Base-by-base conservation (phyloP, 1,139 yeast species). In the Blastobotrys serpentis region DNA sequence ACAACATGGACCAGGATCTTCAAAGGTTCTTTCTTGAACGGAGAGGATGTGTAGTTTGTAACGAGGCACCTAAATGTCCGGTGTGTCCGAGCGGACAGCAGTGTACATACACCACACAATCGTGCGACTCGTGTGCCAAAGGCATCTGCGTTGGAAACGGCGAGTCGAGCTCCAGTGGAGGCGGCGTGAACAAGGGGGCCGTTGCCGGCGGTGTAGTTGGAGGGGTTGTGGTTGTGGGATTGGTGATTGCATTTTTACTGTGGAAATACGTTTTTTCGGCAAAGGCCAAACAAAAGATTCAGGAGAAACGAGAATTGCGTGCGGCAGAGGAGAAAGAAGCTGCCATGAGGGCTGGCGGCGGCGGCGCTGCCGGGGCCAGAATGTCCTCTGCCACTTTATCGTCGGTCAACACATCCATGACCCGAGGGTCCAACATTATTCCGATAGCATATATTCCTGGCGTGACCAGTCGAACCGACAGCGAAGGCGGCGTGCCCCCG, bases 401-500 rank as follows among this genome's bases (percentile, higher is more conserved):
- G 5, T 52, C 62, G 14, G 53, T 59, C 25, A 58, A 58, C 46
- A 56, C 62, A 11, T 46, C 56, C 16, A 44, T 84, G 47, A 83
- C 92, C 6, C 79, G 85, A 56, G 95, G 94, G 3, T 85, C 95
- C 6, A 89, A 90, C 65, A 82, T 90, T 53, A 77, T 89, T 53
- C 96, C 96, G n/a, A 84, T 89, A 55, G 96, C 95, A 1, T 89
- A 89, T 64, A 87, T 89, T 52, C 97, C 97, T 0, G 97, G 97
- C 34, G 96, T 88, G 14, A 58, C 61, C 30, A 58, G 60, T 26
- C 40, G 40, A n/a, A 36, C 40, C 3, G 40, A 36, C 40, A 52
- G 56, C 19, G 50, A 48, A 32, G n/a, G n/a, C n/a, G 48, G 41
- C 11, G 46, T 46, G 11, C 53, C 47, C 46, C 48, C 49, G 41